These are phyloP conservation scores for Lipomyces mesembrius DNA, from an alignment of 805 yeast genomes.

Conservation along the genomic window DNA sequence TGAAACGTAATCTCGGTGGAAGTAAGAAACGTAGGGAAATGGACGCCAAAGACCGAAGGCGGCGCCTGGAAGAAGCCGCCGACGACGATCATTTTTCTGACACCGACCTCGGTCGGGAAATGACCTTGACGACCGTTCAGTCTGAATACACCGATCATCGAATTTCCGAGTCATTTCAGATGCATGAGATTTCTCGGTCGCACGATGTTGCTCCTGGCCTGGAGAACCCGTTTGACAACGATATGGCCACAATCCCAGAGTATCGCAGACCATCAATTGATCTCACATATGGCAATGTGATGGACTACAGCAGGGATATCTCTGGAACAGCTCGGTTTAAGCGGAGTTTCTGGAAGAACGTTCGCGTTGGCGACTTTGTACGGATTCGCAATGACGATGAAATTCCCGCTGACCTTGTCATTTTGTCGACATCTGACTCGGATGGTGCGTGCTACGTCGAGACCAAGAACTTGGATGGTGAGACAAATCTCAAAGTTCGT, in stretches of 20 bases:
- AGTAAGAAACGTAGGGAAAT: conserved; percentile 24
- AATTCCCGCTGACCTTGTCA: conserved; percentile 75
- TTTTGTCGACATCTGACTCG: conserved; percentile 68
- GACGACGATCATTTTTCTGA: conserved; percentile 30
- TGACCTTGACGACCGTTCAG: conserved; percentile 22
- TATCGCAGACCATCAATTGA: conserved; percentile 34
- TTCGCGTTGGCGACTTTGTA: conserved; percentile 74
- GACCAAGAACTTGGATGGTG: conserved; percentile 74
- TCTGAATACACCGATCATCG: conserved; percentile 9
- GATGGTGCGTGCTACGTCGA: conserved; percentile 74
- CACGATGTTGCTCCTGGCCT: conserved; percentile 6
- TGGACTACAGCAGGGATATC: conserved; percentile 45
- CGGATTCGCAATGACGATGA: conserved; percentile 72
- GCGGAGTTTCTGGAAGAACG: conserved; percentile 69
- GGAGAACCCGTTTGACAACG: conserved; percentile 20
- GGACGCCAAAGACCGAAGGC: conserved; percentile 26
- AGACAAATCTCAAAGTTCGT: conserved; percentile 70
- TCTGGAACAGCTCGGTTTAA: conserved; percentile 51
- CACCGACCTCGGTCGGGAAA: conserved; percentile 17
- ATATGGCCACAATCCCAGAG: neutral
- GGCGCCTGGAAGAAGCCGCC: conserved; percentile 20
- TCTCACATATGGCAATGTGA: conserved; percentile 37
- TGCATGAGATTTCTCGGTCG: conserved; percentile 30
- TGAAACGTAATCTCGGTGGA: conserved; percentile 23
- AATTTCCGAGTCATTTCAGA: conserved; percentile 31